A percentile compares a stretch with the other conserved stretches of the same genome.
Conservation (phyloP, 306 rosid genomes). For the Malus sylvestris region DNA sequence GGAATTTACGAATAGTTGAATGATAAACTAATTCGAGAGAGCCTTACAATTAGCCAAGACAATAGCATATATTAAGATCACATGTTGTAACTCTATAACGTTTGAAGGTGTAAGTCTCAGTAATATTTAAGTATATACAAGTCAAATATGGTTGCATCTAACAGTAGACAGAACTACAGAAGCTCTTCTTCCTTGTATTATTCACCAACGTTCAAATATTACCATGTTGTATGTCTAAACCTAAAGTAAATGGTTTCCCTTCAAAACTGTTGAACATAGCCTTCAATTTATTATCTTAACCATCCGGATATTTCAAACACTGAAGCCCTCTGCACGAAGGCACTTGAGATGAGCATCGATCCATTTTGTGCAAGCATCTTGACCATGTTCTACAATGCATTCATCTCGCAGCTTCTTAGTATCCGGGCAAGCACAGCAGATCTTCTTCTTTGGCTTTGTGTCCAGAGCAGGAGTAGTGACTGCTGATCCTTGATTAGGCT, state of each 20-base stretch:
- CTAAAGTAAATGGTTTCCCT: conserved; percentile 5
- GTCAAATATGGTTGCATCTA: conserved; percentile 10
- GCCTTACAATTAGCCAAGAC: neutral
- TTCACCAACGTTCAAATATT: conserved; percentile 16
- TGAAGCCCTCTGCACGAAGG: conserved; percentile 87
- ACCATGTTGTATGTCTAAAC: conserved; percentile 10
- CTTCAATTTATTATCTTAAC: conserved; percentile 1
- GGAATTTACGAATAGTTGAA: neutral
- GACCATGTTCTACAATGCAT: conserved; percentile 87
- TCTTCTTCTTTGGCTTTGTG: conserved; percentile 70
- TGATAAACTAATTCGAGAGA: neutral
- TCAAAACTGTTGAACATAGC: conserved; percentile 7
- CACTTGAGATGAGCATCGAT: conserved; percentile 77
- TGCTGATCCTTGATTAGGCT: conserved; percentile 18
- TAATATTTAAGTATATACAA: neutral
- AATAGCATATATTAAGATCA: neutral
- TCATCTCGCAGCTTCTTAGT: conserved; percentile 75
- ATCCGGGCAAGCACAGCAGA: conserved; percentile 86
- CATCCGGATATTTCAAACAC: conserved; percentile 37
- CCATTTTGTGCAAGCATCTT: conserved; percentile 75
- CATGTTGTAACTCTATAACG: neutral
- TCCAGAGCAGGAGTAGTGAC: conserved; percentile 18
- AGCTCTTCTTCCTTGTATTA: conserved; percentile 9
- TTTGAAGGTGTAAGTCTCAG: neutral
- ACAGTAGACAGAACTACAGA: conserved; percentile 16